A percentile compares a stretch with the other conserved stretches of the same genome.
Evolutionary conservation across 768 basidiomycete species (phyloP).

Genomic region (Lactarius sanguifluus): DNA sequence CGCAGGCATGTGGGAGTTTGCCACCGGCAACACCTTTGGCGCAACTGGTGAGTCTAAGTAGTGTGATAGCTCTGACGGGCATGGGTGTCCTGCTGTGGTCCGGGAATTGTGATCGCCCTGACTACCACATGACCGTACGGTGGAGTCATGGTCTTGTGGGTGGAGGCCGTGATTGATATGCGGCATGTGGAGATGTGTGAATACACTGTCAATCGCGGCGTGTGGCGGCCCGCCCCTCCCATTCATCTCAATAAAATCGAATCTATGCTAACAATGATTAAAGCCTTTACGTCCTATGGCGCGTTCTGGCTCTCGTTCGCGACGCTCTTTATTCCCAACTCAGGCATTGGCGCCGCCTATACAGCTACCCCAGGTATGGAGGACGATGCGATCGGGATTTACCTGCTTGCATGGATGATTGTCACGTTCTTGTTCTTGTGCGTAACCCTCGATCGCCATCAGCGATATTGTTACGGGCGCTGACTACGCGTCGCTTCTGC

Average conservation of each 20-base stretch:
- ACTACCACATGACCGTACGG: not conserved
- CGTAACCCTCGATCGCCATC: conserved; percentile 31
- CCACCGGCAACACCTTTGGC: conserved; percentile 63
- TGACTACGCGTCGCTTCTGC: not conserved
- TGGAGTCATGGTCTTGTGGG: not conserved
- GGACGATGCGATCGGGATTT: conserved; percentile 66
- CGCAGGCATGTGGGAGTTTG: conserved; percentile 79
- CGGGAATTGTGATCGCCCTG: not conserved
- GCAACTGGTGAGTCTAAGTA: conserved; percentile 69
- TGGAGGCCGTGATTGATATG: not conserved
- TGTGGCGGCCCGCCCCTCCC: not conserved
- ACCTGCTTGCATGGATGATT: conserved; percentile 70
- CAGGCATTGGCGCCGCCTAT: conserved; percentile 62
- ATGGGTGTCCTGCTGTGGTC: not conserved
- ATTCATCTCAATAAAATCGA: not conserved
- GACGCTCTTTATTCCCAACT: conserved; percentile 66
- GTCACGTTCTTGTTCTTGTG: conserved; percentile 70
- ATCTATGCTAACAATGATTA: not conserved
- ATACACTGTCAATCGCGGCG: not conserved
- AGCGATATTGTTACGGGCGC: not conserved
- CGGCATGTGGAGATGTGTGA: not conserved
- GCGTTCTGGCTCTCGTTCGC: conserved; percentile 89
- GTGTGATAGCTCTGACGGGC: not conserved
- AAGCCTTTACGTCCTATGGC: conserved; percentile 81
- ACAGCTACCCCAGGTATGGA: conserved; percentile 39